Conservation (phyloP, 495 filamentous ascomycete species). For the Stereocaulon alpinum region DNA sequence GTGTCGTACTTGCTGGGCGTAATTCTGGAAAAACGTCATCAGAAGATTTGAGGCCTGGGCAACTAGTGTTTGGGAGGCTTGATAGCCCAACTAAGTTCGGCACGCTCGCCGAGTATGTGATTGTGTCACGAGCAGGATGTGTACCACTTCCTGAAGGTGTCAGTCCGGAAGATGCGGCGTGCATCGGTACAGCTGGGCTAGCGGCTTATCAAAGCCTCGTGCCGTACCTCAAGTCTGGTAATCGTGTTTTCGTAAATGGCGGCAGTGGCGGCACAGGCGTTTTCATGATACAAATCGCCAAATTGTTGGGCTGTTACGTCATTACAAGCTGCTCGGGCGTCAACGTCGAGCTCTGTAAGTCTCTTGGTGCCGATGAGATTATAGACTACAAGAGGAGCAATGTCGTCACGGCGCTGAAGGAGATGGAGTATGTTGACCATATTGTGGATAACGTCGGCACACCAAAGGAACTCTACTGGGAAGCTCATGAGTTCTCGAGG, state of each 20-base stretch:
- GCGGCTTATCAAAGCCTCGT: slow-evolving; percentile 44
- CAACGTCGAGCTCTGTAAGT: slow-evolving; percentile 41
- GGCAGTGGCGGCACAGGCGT: slow-evolving; percentile 44
- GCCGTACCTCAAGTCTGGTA: slow-evolving; percentile 36
- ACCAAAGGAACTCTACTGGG: slow-evolving; percentile 35
- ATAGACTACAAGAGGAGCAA: slow-evolving; percentile 46
- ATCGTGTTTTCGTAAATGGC: slow-evolving; percentile 49
- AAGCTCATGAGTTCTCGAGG: slow-evolving; percentile 36
- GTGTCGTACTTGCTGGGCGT: no score
- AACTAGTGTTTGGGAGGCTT: no score
- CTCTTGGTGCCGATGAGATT: slow-evolving; percentile 47
- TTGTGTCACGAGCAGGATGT: slow-evolving; percentile 5
- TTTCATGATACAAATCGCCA: slow-evolving; percentile 49
- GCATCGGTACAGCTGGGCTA: slow-evolving; percentile 34
- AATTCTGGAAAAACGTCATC: no score
- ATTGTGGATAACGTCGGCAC: slow-evolving; percentile 45
- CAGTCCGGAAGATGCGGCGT: slow-evolving; percentile 30
- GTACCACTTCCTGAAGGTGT: slow-evolving; percentile 35
- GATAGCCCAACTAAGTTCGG: no score
- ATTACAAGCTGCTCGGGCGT: slow-evolving; percentile 38
- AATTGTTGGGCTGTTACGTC: slow-evolving; percentile 43
- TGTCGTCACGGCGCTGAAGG: slow-evolving; percentile 34
- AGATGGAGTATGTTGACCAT: slow-evolving; percentile 37
- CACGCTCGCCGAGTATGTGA: no score
- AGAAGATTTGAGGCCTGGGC: no score